Evolutionary conservation across 805 yeast species (phyloP).

Genomic region (Candida corydali): DNA sequence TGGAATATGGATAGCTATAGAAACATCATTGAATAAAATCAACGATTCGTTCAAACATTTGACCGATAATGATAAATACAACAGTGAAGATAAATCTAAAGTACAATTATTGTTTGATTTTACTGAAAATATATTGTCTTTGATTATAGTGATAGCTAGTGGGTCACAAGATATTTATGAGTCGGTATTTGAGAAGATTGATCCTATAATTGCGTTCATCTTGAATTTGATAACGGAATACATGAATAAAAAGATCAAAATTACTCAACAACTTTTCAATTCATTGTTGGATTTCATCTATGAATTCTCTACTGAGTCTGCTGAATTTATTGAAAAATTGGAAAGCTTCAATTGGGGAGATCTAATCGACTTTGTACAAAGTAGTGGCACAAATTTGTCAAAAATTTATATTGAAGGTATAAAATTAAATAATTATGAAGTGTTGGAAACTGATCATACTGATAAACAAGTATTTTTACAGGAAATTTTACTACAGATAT

Average conservation of each 20-base stretch:
- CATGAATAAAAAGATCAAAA: slow-evolving; percentile 9
- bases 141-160: slow-evolving; percentile 62
- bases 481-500: slow-evolving; percentile 19
- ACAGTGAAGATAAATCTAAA: slow-evolving; percentile 37
- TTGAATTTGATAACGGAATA: slow-evolving; percentile 26
- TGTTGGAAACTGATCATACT: slow-evolving; percentile 13
- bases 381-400: slow-evolving; percentile 15
- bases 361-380: slow-evolving; percentile 6
- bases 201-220: slow-evolving; percentile 35
- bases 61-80: slow-evolving; percentile 18
- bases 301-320: slow-evolving; percentile 57
- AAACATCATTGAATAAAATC: slow-evolving; percentile 48
- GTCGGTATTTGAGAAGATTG: slow-evolving; percentile 43
- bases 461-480: slow-evolving; percentile 17
- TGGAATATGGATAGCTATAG: slow-evolving; percentile 65
- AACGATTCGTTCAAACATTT: slow-evolving; percentile 44
- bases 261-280: slow-evolving; percentile 45
- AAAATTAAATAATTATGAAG: slow-evolving; percentile 38
- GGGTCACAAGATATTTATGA: slow-evolving; percentile 50
- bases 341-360: slow-evolving; percentile 13
- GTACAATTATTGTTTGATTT: slow-evolving; percentile 55
- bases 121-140: slow-evolving; percentile 68
- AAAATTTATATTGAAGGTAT: slow-evolving; percentile 39
- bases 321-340: slow-evolving; percentile 43
- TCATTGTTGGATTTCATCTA: slow-evolving; percentile 54